Percentiles rank a stretch among this genome's conserved stretches.
phyloP scores from a whole-genome alignment of 2,329 filamentous ascomycete genomes.

The Lasiodiplodia gonubiensis region DNA sequence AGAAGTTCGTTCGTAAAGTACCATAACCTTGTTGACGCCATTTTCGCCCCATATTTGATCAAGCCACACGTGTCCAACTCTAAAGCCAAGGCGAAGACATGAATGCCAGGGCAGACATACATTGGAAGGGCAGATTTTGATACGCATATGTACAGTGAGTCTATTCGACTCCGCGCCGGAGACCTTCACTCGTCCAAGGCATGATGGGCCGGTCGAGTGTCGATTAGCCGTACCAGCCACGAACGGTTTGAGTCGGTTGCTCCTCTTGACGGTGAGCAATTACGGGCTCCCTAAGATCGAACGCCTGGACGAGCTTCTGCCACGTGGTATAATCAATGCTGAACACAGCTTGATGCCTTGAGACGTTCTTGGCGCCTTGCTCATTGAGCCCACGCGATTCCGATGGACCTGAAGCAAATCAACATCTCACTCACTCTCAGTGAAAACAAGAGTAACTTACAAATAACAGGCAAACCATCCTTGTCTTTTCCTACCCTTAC shows the following conservation, averaged over 20 bases:
- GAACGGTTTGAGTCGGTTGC: constrained; percentile 56
- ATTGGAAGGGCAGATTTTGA: background rate
- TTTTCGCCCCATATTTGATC: background rate
- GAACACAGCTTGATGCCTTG: constrained; percentile 80
- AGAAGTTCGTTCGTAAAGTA: background rate
- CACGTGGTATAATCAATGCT: constrained; percentile 85
- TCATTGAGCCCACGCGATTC: constrained; percentile 56
- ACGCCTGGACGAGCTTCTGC: constrained; percentile 76
- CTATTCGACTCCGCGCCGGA: background rate
- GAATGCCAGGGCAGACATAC: background rate
- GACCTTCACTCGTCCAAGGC: background rate
- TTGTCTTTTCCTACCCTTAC: constrained; percentile 76
- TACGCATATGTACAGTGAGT: background rate
- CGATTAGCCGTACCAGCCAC: constrained; percentile 69
- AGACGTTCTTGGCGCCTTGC: constrained; percentile 63
- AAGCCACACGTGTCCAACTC: background rate
- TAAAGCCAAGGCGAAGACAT: background rate
- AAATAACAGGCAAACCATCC: constrained; percentile 75
- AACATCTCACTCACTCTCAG: constrained; percentile 11
- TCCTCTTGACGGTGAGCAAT: constrained; percentile 80
- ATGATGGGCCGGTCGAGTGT: background rate
- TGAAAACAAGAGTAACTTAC: constrained; percentile 60
- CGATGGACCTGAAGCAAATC: constrained; percentile 45
- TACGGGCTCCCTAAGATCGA: constrained; percentile 77
- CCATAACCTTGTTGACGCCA: background rate